Conservation (phyloP, 768 basidiomycete genomes). For the Suillus lakei region DNA sequence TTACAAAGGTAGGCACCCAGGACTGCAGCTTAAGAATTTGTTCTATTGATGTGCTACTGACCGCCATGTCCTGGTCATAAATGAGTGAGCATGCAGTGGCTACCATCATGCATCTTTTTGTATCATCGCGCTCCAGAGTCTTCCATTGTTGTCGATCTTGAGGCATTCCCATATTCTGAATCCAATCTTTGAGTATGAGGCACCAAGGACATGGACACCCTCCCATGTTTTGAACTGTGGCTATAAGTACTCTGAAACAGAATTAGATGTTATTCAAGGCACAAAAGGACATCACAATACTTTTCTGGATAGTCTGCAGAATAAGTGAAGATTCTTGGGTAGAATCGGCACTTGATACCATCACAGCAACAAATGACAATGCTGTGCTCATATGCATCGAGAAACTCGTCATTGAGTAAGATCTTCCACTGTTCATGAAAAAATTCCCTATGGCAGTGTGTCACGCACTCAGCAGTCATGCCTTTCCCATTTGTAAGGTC, state of each 20-base stretch:
- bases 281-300: too few relatives aligned
- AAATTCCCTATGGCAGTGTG: constrained; percentile 19
- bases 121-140: neutral
- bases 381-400: constrained; percentile 18
- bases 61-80: too few relatives aligned
- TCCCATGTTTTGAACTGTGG: neutral
- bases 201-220: constrained; percentile 26
- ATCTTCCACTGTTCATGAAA: constrained; percentile 14
- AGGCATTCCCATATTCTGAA: constrained; percentile 13
- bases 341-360: constrained; percentile 14
- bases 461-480: constrained; percentile 2
- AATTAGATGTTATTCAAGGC: too few relatives aligned
- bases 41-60: too few relatives aligned
- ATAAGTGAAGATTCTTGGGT: constrained; percentile 23
- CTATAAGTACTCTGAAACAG: too few relatives aligned
- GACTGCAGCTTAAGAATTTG: too few relatives aligned
- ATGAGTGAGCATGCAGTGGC: too few relatives aligned
- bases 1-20: too few relatives aligned
- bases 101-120: too few relatives aligned
- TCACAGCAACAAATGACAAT: constrained; percentile 20
- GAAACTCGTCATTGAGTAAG: constrained; percentile 17
- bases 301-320: constrained; percentile 30
- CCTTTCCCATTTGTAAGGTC: constrained; percentile 1
- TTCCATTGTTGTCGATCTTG: constrained; percentile 4
- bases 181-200: constrained; percentile 6